phyloP scores from a whole-genome alignment of 768 basidiomycete species.

The Cystofilobasidium bisporidii region DNA sequence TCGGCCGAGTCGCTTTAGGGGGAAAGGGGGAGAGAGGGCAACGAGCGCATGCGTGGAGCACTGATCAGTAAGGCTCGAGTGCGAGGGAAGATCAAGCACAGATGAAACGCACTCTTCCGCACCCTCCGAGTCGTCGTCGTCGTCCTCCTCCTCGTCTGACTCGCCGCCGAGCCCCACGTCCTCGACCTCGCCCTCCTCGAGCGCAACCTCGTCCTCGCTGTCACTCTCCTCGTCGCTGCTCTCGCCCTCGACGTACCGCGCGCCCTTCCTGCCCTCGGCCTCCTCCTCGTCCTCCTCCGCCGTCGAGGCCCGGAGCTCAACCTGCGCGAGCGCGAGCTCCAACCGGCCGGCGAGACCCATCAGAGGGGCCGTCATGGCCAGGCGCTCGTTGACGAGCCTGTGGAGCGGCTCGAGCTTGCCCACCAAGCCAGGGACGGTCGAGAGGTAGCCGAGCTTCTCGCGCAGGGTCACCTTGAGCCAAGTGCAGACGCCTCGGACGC shows the following conservation, averaged over 20 bases:
- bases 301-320: slow-evolving; percentile 58
- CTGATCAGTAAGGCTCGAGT: too few relatives aligned
- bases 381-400: slow-evolving; percentile 63
- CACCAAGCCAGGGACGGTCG: slow-evolving; percentile 93
- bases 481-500: slow-evolving; percentile 38
- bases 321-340: slow-evolving; percentile 87
- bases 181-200: slow-evolving; percentile 32
- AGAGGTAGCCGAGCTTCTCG: slow-evolving; percentile 79
- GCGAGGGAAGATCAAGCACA: too few relatives aligned
- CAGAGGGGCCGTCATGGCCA: slow-evolving; percentile 73
- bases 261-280: slow-evolving; percentile 40
- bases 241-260: slow-evolving; percentile 68
- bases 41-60: background rate
- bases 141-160: slow-evolving; percentile 37
- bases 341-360: slow-evolving; percentile 77
- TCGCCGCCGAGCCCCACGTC: slow-evolving; percentile 32
- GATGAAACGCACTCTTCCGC: slow-evolving; percentile 17
- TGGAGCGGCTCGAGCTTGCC: slow-evolving; percentile 76
- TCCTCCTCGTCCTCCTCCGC: slow-evolving; percentile 42
- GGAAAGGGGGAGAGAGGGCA: background rate
- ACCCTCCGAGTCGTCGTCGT: slow-evolving; percentile 59
- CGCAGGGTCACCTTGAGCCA: slow-evolving; percentile 61
- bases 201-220: slow-evolving; percentile 48
- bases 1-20: slow-evolving; percentile 1
- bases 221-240: slow-evolving; percentile 52